phyloP scores from a whole-genome alignment of 2,329 filamentous ascomycete species.

The Fusarium oxysporum region DNA sequence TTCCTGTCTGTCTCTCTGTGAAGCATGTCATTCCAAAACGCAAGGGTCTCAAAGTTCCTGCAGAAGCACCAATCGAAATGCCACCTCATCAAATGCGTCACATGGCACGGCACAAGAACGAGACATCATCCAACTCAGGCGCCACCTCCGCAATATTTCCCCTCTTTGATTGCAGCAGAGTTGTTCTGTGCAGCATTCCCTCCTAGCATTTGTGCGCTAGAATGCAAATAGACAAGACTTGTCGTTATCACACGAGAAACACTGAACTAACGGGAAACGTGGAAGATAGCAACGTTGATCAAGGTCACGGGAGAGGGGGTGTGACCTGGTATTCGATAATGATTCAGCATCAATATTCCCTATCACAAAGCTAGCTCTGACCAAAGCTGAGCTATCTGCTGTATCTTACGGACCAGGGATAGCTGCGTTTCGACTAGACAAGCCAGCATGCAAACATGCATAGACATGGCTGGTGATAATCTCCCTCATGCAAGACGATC shows the following conservation, averaged over 20 bases:
- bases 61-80: constrained; percentile 27
- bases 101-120: constrained; percentile 23
- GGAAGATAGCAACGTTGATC: constrained; percentile 4
- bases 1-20: background rate
- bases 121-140: constrained; percentile 32
- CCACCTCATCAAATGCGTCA: constrained; percentile 27
- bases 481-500: constrained; percentile 18
- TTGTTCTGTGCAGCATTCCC: constrained; percentile 31
- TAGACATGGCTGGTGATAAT: constrained; percentile 12
- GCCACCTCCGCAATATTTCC: constrained; percentile 35
- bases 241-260: constrained; percentile 14
- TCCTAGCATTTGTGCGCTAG: constrained; percentile 17
- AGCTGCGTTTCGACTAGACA: constrained; percentile 27
- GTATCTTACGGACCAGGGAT: constrained; percentile 7
- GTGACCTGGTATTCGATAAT: constrained; percentile 17
- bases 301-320: constrained; percentile 36
- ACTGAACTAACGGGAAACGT: constrained; percentile 12
- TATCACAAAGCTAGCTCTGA: constrained; percentile 12
- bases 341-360: background rate
- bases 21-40: constrained; percentile 29
- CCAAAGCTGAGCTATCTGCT: background rate
- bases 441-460: constrained; percentile 15
- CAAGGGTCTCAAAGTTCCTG: constrained; percentile 39
- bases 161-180: constrained; percentile 2
- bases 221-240: constrained; percentile 15